Conservation (phyloP, 352 stramenopile genomes). For the Phytopythium aichiense region DNA sequence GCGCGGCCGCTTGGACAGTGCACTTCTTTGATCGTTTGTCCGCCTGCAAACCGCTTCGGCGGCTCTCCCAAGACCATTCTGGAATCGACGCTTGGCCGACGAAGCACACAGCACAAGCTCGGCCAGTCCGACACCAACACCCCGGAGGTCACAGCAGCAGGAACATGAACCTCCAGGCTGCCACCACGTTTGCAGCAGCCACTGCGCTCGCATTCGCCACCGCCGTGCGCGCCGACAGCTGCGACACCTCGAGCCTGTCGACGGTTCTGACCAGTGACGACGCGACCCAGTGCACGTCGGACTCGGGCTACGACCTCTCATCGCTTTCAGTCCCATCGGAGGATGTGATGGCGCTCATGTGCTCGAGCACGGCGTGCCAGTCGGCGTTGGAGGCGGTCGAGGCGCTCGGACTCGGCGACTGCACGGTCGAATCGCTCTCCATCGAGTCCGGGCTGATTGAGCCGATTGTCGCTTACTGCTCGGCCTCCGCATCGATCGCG, state of each 20-base stretch:
- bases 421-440: conserved; percentile 22
- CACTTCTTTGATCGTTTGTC: neutral
- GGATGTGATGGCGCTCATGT: conserved; percentile 19
- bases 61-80: neutral
- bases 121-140: neutral
- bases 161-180: conserved; percentile 24
- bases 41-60: neutral
- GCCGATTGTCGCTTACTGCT: conserved; percentile 24
- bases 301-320: conserved; percentile 26
- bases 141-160: neutral
- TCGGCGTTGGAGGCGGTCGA: conserved; percentile 20
- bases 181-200: conserved; percentile 9
- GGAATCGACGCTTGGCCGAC: neutral
- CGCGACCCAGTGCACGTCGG: conserved; percentile 17
- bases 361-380: conserved; percentile 22
- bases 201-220: conserved; percentile 8
- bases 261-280: conserved; percentile 13
- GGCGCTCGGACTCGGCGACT: conserved; percentile 24
- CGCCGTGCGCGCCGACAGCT: conserved; percentile 19
- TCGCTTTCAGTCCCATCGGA: conserved; percentile 14
- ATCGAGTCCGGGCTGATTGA: conserved; percentile 27
- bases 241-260: conserved; percentile 19
- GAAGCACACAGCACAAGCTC: neutral
- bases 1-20: neutral
- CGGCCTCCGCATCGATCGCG: conserved; percentile 11